These are phyloP conservation scores for Penicillium sp. DNA, from an alignment of 2,329 filamentous ascomycete species.

Conservation along the genomic window DNA sequence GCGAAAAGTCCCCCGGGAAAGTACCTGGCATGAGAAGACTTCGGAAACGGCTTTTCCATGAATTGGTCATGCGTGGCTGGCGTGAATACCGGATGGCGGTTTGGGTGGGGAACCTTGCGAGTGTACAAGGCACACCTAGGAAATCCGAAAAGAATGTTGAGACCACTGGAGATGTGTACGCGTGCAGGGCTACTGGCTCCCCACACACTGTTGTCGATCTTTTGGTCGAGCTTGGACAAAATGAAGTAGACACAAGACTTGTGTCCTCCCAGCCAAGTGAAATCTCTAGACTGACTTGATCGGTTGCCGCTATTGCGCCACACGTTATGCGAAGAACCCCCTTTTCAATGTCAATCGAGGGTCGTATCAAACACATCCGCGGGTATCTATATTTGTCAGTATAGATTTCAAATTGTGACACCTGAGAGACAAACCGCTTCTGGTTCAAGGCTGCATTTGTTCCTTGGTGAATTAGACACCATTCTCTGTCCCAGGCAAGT, in stretches of 20 bases:
- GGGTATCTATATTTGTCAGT: constrained; percentile 45
- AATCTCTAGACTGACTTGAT: constrained; percentile 37
- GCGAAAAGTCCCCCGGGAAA: constrained; percentile 50
- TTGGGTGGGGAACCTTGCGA: constrained; percentile 80
- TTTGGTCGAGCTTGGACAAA: constrained; percentile 44
- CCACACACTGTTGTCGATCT: constrained; percentile 75
- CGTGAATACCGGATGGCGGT: constrained; percentile 71
- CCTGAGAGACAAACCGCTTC: constrained; percentile 64
- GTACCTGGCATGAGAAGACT: constrained; percentile 52
- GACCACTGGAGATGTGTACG: constrained; percentile 67
- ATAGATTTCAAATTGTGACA: background rate
- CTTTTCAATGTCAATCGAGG: constrained; percentile 68
- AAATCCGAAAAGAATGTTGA: constrained; percentile 75
- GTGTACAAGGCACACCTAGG: constrained; percentile 75
- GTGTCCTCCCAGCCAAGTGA: constrained; percentile 36
- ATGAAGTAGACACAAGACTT: constrained; percentile 67
- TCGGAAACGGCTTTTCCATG: constrained; percentile 20
- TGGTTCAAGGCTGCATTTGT: constrained; percentile 84
- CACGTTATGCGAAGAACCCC: constrained; percentile 64
- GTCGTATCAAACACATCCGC: constrained; percentile 80
- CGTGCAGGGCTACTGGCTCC: constrained; percentile 70
- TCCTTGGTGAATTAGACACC: constrained; percentile 87
- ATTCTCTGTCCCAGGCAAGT: constrained; percentile 91
- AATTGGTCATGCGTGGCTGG: constrained; percentile 60
- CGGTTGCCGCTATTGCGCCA: constrained; percentile 37